Conservation (phyloP, 2,329 filamentous ascomycete genomes). For the Hypoxylon sp. region DNA sequence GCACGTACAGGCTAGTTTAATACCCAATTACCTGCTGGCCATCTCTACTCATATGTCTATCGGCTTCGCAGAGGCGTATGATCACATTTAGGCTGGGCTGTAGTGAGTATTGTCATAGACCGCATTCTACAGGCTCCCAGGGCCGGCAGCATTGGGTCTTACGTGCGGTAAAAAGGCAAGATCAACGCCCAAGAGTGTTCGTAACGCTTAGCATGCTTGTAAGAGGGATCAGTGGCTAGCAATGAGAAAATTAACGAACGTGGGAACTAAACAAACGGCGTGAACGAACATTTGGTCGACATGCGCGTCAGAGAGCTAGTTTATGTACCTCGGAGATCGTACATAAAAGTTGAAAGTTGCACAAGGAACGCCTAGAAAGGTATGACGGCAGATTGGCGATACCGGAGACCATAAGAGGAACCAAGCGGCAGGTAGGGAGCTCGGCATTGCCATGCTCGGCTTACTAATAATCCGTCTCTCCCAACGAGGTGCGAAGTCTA, state of each 20-base stretch:
- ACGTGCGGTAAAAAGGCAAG: slow-evolving; percentile 14
- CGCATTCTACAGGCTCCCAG: slow-evolving; percentile 14
- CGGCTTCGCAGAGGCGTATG: slow-evolving; percentile 18
- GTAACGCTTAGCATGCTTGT: slow-evolving; percentile 23
- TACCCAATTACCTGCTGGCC: slow-evolving; percentile 12
- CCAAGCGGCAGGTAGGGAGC: background rate
- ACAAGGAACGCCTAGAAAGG: background rate
- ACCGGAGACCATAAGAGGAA: slow-evolving; percentile 30
- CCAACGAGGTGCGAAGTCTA: slow-evolving; percentile 1
- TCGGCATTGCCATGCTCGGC: slow-evolving; percentile 3
- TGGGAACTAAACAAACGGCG: slow-evolving; percentile 21
- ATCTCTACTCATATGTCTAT: slow-evolving; percentile 20
- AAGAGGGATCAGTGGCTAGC: slow-evolving; percentile 25
- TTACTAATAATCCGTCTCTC: slow-evolving; percentile 20
- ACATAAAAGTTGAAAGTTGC: slow-evolving; percentile 4
- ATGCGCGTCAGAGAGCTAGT: slow-evolving; percentile 1
- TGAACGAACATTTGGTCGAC: background rate
- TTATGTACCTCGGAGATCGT: slow-evolving; percentile 1
- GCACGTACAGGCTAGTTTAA: slow-evolving; percentile 4
- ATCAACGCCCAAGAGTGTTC: slow-evolving; percentile 30
- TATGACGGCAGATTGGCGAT: slow-evolving; percentile 36
- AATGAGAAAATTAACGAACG: slow-evolving; percentile 21
- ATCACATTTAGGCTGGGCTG: slow-evolving; percentile 25
- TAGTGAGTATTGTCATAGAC: slow-evolving; percentile 24
- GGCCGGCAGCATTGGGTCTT: slow-evolving; percentile 31